phyloP scores from a whole-genome alignment of 768 basidiomycete species.

The Lepiota venenata region DNA sequence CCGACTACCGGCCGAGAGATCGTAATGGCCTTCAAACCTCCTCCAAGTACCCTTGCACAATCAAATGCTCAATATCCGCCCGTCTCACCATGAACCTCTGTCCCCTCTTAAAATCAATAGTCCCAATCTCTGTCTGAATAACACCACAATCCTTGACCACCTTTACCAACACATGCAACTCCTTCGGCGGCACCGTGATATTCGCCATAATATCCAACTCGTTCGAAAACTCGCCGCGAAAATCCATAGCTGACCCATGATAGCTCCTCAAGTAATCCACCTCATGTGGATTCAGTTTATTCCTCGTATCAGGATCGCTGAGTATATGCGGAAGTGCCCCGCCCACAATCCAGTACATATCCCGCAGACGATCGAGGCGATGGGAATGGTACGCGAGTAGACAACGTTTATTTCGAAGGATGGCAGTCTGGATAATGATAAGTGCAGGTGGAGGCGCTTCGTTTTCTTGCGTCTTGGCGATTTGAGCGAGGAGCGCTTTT shows the following conservation, averaged over 20 bases:
- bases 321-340: constrained; percentile 86
- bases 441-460: constrained; percentile 52
- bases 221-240: constrained; percentile 79
- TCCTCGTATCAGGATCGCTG: constrained; percentile 59
- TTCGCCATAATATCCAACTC: constrained; percentile 86
- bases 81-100: constrained; percentile 86
- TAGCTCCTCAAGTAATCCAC: constrained; percentile 81
- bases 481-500: constrained; percentile 41
- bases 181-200: constrained; percentile 81
- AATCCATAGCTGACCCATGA: constrained; percentile 76
- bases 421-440: constrained; percentile 85
- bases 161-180: constrained; percentile 82
- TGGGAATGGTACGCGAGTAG: constrained; percentile 91
- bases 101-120: constrained; percentile 86
- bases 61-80: constrained; percentile 90
- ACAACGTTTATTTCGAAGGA: constrained; percentile 93
- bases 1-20: not conserved
- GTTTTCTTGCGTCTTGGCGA: constrained; percentile 22
- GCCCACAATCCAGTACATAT: constrained; percentile 87
- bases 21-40: constrained; percentile 49
- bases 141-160: constrained; percentile 89
- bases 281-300: constrained; percentile 49
- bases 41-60: constrained; percentile 91
- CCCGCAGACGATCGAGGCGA: constrained; percentile 76
- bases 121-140: constrained; percentile 89